Percentiles rank a stretch among this genome's conserved stretches.
Conservation (phyloP, 192 early-diverging fungal species). For the Umbelopsis ramanniana region DNA sequence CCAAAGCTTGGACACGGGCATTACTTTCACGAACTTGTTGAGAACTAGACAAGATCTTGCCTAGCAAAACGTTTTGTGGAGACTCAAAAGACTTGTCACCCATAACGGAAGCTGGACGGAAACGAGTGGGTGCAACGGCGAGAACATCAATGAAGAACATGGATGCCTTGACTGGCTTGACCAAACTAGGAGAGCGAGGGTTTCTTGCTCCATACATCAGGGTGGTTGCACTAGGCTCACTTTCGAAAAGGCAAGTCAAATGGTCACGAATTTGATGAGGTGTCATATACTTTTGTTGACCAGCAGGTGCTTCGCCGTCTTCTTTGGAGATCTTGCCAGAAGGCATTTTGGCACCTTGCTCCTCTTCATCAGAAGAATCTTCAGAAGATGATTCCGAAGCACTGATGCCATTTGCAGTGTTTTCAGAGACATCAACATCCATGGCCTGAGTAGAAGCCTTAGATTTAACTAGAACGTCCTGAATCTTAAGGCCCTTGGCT, state of each 20-base stretch:
- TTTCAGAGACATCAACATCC: not conserved
- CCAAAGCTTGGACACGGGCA: slow-evolving; percentile 30
- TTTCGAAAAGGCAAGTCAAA: slow-evolving; percentile 75
- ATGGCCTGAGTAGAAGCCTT: not conserved
- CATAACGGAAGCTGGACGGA: slow-evolving; percentile 93
- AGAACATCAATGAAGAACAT: slow-evolving; percentile 96
- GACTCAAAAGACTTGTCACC: slow-evolving; percentile 89
- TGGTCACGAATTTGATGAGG: slow-evolving; percentile 82
- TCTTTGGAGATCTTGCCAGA: slow-evolving; percentile 40
- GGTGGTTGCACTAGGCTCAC: slow-evolving; percentile 75
- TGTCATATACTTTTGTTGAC: slow-evolving; percentile 58
- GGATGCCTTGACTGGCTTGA: slow-evolving; percentile 59
- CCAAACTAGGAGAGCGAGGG: slow-evolving; percentile 36
- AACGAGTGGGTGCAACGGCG: slow-evolving; percentile 89
- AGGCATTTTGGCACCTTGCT: slow-evolving; percentile 35
- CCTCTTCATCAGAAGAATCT: slow-evolving; percentile 24
- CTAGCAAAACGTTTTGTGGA: slow-evolving; percentile 92
- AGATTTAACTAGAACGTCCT: slow-evolving; percentile 18
- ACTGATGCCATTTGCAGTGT: not conserved
- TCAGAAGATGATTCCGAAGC: slow-evolving; percentile 10
- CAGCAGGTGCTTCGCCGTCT: slow-evolving; percentile 37
- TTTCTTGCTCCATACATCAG: slow-evolving; percentile 82
- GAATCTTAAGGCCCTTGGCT: slow-evolving; percentile 51
- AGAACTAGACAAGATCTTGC: slow-evolving; percentile 82
- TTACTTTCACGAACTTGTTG: slow-evolving; percentile 65